Base-by-base conservation (phyloP, 768 basidiomycete genomes). In the Pholiota microspora region DNA sequence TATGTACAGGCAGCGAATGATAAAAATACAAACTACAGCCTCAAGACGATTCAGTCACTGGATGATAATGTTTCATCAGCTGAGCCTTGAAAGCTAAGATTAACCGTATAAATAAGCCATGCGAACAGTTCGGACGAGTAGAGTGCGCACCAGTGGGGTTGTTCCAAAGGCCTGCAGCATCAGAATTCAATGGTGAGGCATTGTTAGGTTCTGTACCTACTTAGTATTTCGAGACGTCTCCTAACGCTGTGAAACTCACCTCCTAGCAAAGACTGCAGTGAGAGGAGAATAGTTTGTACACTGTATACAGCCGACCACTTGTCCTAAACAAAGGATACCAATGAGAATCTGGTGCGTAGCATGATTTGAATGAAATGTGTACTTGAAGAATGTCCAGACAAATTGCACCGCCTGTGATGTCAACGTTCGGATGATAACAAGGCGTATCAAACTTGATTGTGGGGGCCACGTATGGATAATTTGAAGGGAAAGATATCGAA, bases 241-340 rank as follows among this genome's bases (percentile, higher is more conserved):
- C 24, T 24, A 31, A 34, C 4, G 42, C 45, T 44, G n/a, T 24
- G 25, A 32, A 7, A 71, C 82, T 34, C 62, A 92, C 92, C 92
- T 62, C 93, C 93, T 45, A 96, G 79, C 32, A 96, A 73, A 8
- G 89, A 92, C 65, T 96, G 94, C 53, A 96, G 70, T 10, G 93
- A 94, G 7, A 95, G 73, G 16, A 96, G 79, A 36, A 96, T 89
- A 0, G 92, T 94, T 60, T 93, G 90, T 31, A 94, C 93, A 55
- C 89, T 92, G 69, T 95, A 93, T 1, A 94, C 88, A 6, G 94
- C 92, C 2, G 90, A 92, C 94, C 93, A 95, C 65, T 94, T 91
- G 70, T 94, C 92, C 89, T 92, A 58, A 23, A 42, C 28, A 44
- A 45, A 46, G 31, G 32, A 55, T 18, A 51, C 21, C 12, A 18